Conservation (phyloP, 148 eudicot genomes). For the Mesembryanthemum crystallinum region DNA sequence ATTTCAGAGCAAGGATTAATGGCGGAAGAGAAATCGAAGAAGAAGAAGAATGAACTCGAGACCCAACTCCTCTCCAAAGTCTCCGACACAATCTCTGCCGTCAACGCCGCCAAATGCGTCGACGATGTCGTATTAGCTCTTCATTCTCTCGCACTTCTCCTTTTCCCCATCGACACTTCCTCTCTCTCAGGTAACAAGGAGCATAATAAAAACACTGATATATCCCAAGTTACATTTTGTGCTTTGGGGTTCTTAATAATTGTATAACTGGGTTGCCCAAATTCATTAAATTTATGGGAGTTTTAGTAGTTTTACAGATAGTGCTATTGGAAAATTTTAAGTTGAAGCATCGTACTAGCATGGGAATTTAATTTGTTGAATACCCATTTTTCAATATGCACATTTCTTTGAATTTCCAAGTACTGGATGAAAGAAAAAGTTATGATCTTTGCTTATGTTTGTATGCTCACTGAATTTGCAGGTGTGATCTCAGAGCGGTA, state of each 20-base stretch:
- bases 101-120: constrained; percentile 49
- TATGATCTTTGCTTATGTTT: constrained; percentile 11
- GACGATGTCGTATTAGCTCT: constrained; percentile 74
- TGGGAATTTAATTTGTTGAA: not conserved
- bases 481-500: constrained; percentile 54
- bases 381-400: not conserved
- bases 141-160: constrained; percentile 57
- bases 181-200: constrained; percentile 43
- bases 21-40: constrained; percentile 29
- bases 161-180: constrained; percentile 56
- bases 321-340: not conserved
- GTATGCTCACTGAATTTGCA: constrained; percentile 26
- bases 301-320: not conserved
- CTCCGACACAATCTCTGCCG: constrained; percentile 45
- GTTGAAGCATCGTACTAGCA: not conserved
- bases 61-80: constrained; percentile 45
- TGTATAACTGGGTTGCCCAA: not conserved
- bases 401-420: not conserved
- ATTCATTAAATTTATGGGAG: not conserved
- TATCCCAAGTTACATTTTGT: not conserved
- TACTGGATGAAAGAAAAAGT: not conserved
- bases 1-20: no score
- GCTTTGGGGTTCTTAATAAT: not conserved
- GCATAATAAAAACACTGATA: not conserved
- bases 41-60: constrained; percentile 35